Conservation (phyloP, 352 stramenopile genomes). For the Thraustochytrium striatum region DNA sequence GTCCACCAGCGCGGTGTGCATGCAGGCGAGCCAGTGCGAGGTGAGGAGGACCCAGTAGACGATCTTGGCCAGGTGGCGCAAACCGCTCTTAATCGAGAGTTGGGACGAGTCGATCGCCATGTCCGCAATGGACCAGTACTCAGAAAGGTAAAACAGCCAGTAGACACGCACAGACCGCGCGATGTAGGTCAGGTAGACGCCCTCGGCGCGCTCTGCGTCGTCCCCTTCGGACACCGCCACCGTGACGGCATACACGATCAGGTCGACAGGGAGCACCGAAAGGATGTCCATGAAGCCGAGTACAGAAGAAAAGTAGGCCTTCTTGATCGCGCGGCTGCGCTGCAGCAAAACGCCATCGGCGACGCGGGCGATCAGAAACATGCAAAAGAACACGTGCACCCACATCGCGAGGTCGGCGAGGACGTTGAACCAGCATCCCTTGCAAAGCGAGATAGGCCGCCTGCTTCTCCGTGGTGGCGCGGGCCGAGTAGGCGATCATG, state of each 20-base stretch:
- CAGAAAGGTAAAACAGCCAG: not conserved
- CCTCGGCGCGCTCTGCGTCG: not conserved
- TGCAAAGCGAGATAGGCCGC: not conserved
- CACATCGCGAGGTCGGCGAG: not conserved
- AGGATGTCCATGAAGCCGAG: not conserved
- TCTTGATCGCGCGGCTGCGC: not conserved
- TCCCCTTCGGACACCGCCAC: not conserved
- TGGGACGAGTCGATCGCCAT: slow-evolving; percentile 5
- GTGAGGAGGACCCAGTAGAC: not conserved
- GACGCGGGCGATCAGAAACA: not conserved
- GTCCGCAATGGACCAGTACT: not conserved
- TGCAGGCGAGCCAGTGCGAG: slow-evolving; percentile 43
- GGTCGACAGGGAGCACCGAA: not conserved
- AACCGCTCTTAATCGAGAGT: slow-evolving; percentile 9
- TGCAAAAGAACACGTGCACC: not conserved
- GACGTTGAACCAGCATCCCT: not conserved
- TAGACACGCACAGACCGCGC: slow-evolving; percentile 4
- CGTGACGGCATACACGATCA: not conserved
- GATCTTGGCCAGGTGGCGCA: slow-evolving; percentile 32
- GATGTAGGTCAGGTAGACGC: not conserved
- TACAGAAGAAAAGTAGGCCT: not conserved
- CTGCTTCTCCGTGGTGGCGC: not conserved
- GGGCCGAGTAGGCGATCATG: not conserved
- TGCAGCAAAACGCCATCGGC: not conserved
- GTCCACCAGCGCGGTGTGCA: too few species aligned